Conservation (phyloP, 2,329 filamentous ascomycete genomes). For the Anthostomella pinea region DNA sequence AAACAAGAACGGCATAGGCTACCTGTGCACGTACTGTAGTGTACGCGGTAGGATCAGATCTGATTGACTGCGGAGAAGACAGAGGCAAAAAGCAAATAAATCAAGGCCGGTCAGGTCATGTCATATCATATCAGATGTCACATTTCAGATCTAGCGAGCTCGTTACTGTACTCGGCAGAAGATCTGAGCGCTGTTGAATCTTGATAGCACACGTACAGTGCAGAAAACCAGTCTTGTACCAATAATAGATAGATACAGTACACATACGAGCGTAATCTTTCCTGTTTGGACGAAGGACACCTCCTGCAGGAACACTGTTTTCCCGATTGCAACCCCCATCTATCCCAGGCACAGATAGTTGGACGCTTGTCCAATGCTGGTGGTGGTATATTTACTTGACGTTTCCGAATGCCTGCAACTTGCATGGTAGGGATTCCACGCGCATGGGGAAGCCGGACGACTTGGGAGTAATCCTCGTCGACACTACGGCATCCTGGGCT, state of each 20-base stretch:
- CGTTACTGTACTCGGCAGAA: constrained; percentile 2
- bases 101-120: neutral
- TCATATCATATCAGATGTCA: neutral
- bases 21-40: too few species aligned
- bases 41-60: too few species aligned
- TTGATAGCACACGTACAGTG: too few species aligned
- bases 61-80: constrained; percentile 1
- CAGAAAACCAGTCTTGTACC: too few species aligned
- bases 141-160: constrained; percentile 1
- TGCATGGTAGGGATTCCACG: neutral
- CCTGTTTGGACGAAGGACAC: too few species aligned
- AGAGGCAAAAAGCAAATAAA: neutral
- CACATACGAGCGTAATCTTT: too few species aligned
- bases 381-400: constrained; percentile 1
- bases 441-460: constrained; percentile 1
- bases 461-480: constrained; percentile 1
- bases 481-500: neutral
- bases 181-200: neutral
- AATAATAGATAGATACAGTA: too few species aligned
- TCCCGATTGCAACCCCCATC: constrained; percentile 6
- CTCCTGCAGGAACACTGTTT: constrained; percentile 4
- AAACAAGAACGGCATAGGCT: too few species aligned
- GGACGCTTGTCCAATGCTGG: too few species aligned
- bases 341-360: constrained; percentile 3
- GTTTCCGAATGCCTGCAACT: constrained; percentile 1